A percentile compares a stretch with the other conserved stretches of the same genome.
Conservation (phyloP, 2,329 filamentous ascomycete species). For the Hymenoscyphus albidus region DNA sequence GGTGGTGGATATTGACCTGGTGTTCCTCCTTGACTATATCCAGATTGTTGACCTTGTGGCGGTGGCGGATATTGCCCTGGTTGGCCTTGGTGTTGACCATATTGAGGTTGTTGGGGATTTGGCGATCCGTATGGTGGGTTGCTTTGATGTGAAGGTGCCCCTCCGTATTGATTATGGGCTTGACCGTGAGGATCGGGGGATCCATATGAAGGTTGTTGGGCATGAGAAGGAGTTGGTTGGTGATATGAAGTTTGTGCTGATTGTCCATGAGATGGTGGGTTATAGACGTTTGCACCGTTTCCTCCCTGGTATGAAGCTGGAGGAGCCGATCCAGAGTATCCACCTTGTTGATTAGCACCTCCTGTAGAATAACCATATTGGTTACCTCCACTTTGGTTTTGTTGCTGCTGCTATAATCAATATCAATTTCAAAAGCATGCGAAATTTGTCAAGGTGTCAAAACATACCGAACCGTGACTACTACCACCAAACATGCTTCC, state of each 20-base stretch:
- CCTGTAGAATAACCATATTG: constrained; percentile 57
- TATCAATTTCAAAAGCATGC: neutral
- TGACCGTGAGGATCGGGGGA: constrained; percentile 2
- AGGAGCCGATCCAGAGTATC: constrained; percentile 60
- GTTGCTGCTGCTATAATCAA: constrained; percentile 18
- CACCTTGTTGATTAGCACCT: constrained; percentile 40
- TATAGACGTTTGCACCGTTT: constrained; percentile 21
- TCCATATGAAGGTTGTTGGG: constrained; percentile 16
- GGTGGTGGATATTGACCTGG: constrained; percentile 11
- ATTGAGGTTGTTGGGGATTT: constrained; percentile 13
- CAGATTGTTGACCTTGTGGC: constrained; percentile 18
- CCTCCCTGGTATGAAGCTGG: constrained; percentile 55
- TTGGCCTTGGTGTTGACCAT: constrained; percentile 1
- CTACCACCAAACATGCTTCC: constrained; percentile 19
- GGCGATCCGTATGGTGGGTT: constrained; percentile 9
- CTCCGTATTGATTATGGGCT: constrained; percentile 9
- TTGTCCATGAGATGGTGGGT: constrained; percentile 17
- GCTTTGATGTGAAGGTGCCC: constrained; percentile 6
- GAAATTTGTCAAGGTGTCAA: neutral
- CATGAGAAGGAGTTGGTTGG: constrained; percentile 10
- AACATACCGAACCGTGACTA: constrained; percentile 22
- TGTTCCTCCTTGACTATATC: constrained; percentile 13
- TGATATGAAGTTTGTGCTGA: constrained; percentile 11
- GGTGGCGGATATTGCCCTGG: constrained; percentile 4
- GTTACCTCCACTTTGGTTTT: constrained; percentile 41